A percentile compares a stretch with the other conserved stretches of the same genome.
These are phyloP conservation scores for Quaeritorhiza haematococci DNA, from an alignment of 371 early-diverging fungal genomes.

Conservation along the genomic window DNA sequence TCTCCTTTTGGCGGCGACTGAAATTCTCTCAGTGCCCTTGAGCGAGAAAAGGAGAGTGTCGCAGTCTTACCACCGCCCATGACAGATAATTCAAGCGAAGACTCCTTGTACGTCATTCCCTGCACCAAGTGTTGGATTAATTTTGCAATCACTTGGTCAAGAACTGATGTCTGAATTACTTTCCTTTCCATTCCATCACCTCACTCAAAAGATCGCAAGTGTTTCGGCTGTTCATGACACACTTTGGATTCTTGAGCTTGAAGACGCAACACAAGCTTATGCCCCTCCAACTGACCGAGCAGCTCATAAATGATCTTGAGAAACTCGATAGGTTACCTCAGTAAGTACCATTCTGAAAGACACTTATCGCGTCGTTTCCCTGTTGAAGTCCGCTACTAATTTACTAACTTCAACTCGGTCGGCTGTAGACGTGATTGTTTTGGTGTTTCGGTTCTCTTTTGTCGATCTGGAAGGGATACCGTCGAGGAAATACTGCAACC, in stretches of 20 bases:
- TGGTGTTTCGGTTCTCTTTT: constrained; percentile 58
- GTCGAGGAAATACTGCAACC: constrained; percentile 57
- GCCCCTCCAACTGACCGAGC: constrained; percentile 58
- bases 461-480: constrained; percentile 43
- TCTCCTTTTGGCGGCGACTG: too few species aligned
- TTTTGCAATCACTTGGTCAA: too few species aligned
- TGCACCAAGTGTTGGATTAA: too few species aligned
- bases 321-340: constrained; percentile 62
- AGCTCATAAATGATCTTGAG: constrained; percentile 59
- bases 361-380: not conserved
- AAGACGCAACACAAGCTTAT: constrained; percentile 54
- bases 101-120: too few species aligned
- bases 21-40: too few species aligned
- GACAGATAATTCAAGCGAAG: too few species aligned
- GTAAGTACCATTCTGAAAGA: constrained; percentile 33
- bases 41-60: too few species aligned
- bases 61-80: too few species aligned
- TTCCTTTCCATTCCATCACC: too few species aligned
- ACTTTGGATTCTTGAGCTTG: constrained; percentile 57
- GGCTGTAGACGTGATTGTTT: constrained; percentile 65
- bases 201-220: too few species aligned
- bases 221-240: constrained; percentile 62
- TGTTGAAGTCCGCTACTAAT: not conserved
- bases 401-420: too few species aligned
- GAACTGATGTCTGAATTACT: too few species aligned